Evolutionary conservation across 257 asterid species (phyloP).

Genomic region (Pogostemon cablin): DNA sequence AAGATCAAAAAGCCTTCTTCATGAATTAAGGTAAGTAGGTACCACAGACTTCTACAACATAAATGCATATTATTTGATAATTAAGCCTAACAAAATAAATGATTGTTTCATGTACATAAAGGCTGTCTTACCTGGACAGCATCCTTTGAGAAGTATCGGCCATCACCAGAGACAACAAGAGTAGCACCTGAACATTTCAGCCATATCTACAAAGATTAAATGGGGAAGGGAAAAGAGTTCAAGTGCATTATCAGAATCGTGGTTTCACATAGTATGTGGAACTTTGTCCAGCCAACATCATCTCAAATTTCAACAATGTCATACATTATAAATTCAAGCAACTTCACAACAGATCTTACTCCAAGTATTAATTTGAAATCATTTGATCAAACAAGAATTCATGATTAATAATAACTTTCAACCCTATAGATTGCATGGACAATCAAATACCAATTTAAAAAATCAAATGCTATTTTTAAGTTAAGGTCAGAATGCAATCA

Average conservation of each 20-base stretch:
- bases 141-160: constrained; percentile 93
- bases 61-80: not conserved
- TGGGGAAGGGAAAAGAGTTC: constrained; percentile 10
- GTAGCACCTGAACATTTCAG: constrained; percentile 72
- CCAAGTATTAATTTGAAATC: constrained; percentile 1
- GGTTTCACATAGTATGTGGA: constrained; percentile 11
- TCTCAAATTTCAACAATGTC: constrained; percentile 11
- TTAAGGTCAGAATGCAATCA: not conserved
- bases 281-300: not conserved
- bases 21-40: not conserved
- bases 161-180: constrained; percentile 99
- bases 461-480: not conserved
- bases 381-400: constrained; percentile 3
- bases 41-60: constrained; percentile 16
- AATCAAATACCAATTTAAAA: not conserved
- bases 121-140: constrained; percentile 72
- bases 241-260: constrained; percentile 6
- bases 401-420: not conserved
- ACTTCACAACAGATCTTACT: not conserved
- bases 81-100: not conserved
- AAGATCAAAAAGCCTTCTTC: constrained; percentile 11
- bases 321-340: not conserved
- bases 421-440: not conserved
- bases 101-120: constrained; percentile 21
- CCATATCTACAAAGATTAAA: constrained; percentile 27